Evolutionary conservation across 257 asterid species (phyloP).

Genomic region (Perilla frutescens): DNA sequence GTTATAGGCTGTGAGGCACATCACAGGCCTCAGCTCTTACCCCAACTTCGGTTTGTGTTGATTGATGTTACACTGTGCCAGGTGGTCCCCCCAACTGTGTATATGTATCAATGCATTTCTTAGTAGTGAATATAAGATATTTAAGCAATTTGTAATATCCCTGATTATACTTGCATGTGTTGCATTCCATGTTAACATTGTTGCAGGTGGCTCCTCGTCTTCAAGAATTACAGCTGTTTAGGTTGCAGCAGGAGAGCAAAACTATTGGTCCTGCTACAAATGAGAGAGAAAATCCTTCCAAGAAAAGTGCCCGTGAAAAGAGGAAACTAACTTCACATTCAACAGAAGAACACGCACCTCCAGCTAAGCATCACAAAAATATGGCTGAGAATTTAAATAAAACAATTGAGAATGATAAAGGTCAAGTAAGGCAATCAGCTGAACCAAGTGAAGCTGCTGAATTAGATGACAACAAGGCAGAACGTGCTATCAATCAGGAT

Average conservation of each 20-base stretch:
- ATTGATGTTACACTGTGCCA: neutral
- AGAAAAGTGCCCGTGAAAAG: slow-evolving; percentile 68
- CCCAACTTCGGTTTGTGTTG: neutral
- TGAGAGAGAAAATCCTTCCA: slow-evolving; percentile 54
- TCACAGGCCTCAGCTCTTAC: neutral
- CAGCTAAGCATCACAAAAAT: slow-evolving; percentile 73
- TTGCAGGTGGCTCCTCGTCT: slow-evolving; percentile 95
- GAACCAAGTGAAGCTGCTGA: slow-evolving; percentile 50
- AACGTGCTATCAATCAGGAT: slow-evolving; percentile 48
- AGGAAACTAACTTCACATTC: slow-evolving; percentile 63
- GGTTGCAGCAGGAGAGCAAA: slow-evolving; percentile 76
- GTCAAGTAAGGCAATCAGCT: slow-evolving; percentile 44
- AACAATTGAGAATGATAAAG: slow-evolving; percentile 44
- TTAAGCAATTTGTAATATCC: slow-evolving; percentile 5
- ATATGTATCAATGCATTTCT: neutral
- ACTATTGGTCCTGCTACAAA: slow-evolving; percentile 44
- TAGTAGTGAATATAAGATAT: neutral
- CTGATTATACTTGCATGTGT: neutral
- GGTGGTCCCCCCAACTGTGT: too few species aligned
- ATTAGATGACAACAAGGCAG: slow-evolving; percentile 44
- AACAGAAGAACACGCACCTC: slow-evolving; percentile 58
- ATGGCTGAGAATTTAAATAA: slow-evolving; percentile 47
- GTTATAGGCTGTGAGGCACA: neutral
- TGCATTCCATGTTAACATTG: slow-evolving; percentile 24
- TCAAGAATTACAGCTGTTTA: slow-evolving; percentile 81